Conservation (phyloP, 768 basidiomycete species). For the Bullera alba region DNA sequence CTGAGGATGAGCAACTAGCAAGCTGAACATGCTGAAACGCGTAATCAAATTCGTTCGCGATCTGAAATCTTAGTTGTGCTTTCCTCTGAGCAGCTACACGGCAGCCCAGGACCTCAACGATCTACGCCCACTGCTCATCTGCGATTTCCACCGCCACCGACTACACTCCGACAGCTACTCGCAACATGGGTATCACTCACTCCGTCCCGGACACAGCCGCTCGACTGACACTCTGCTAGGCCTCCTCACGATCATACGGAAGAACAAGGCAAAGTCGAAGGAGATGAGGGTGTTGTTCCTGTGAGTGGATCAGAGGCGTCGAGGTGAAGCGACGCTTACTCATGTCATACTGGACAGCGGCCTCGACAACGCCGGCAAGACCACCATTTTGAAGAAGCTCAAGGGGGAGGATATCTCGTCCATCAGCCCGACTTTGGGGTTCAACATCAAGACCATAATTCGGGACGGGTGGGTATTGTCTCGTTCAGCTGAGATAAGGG, state of each 20-base stretch:
- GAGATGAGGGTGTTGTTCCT: slow-evolving; percentile 92
- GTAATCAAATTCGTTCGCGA: too few species aligned
- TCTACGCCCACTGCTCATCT: too few species aligned
- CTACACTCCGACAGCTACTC: too few species aligned
- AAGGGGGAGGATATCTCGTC: slow-evolving; percentile 82
- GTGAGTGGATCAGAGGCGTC: slow-evolving; percentile 28
- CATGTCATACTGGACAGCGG: slow-evolving; percentile 56
- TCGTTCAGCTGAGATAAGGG: neutral
- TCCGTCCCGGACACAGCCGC: too few species aligned
- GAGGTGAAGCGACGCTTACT: neutral
- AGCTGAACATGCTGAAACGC: too few species aligned
- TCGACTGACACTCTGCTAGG: slow-evolving; percentile 49
- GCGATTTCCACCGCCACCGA: too few species aligned
- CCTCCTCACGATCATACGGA: slow-evolving; percentile 90
- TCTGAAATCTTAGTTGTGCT: too few species aligned
- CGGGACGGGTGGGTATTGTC: slow-evolving; percentile 66
- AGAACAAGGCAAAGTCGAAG: slow-evolving; percentile 88
- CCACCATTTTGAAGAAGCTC: slow-evolving; percentile 91
- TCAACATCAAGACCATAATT: slow-evolving; percentile 96
- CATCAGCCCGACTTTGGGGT: slow-evolving; percentile 90
- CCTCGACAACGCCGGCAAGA: slow-evolving; percentile 97
- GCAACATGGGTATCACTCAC: too few species aligned
- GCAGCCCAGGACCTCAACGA: too few species aligned
- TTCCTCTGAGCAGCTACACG: too few species aligned
- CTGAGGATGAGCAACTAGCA: too few species aligned